Conservation (phyloP, 2,329 filamentous ascomycete species). For the Colletotrichum sp. region DNA sequence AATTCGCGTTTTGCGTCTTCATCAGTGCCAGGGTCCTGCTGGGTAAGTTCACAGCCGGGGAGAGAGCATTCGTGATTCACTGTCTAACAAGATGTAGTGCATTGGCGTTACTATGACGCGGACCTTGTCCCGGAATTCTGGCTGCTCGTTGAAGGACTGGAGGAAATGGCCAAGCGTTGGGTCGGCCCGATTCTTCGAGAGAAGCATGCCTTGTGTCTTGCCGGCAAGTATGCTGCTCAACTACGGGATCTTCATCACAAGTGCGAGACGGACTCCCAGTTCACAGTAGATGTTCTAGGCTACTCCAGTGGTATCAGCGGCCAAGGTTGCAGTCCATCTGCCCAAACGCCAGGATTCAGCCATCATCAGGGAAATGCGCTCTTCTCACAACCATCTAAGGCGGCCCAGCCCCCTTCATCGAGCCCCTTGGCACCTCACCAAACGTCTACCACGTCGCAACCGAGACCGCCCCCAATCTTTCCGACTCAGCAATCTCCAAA, state of each 20-base stretch:
- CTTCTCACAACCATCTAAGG: not conserved
- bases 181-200: slow-evolving; percentile 18
- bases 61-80: not conserved
- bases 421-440: not conserved
- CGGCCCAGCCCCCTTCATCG: not conserved
- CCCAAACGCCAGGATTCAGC: slow-evolving; percentile 2
- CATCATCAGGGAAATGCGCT: slow-evolving; percentile 7
- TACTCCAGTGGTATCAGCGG: slow-evolving; percentile 18
- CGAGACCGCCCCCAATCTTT: not conserved
- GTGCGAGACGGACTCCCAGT: slow-evolving; percentile 13
- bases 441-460: not conserved
- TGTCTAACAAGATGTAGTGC: slow-evolving; percentile 23
- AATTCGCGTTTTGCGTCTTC: slow-evolving; percentile 52
- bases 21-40: slow-evolving; percentile 48
- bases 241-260: slow-evolving; percentile 19
- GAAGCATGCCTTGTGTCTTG: slow-evolving; percentile 13
- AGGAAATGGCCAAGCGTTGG: slow-evolving; percentile 34
- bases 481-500: not conserved
- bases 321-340: slow-evolving; percentile 4
- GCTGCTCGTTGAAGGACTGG: slow-evolving; percentile 30
- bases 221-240: slow-evolving; percentile 25
- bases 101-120: slow-evolving; percentile 30
- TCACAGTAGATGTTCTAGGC: slow-evolving; percentile 22
- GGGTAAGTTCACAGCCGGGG: not conserved
- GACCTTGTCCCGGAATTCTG: slow-evolving; percentile 28